These are phyloP conservation scores for Pterocarpus santalinus DNA, from an alignment of 306 rosid species.

Conservation along the genomic window DNA sequence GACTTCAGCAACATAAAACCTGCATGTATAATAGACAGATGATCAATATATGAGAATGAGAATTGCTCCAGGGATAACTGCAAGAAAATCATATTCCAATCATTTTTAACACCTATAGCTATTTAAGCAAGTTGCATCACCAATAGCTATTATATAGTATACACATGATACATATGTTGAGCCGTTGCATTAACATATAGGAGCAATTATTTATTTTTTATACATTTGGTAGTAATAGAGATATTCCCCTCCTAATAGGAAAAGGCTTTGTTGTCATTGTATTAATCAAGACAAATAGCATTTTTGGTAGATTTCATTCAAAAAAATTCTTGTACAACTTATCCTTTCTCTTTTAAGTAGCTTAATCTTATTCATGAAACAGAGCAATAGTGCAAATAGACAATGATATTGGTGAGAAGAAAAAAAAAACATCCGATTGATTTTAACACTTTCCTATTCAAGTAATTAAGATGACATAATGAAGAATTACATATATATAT, in stretches of 20 bases:
- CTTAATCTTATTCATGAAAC: slow-evolving; percentile 1
- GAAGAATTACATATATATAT: too few relatives aligned
- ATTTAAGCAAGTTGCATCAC: background rate
- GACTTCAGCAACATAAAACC: slow-evolving; percentile 90
- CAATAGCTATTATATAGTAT: background rate
- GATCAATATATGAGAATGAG: background rate
- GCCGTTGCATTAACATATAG: background rate
- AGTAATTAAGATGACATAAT: background rate
- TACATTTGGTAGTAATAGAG: background rate
- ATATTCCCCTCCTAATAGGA: background rate
- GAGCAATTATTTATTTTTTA: background rate
- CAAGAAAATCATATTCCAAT: slow-evolving; percentile 3
- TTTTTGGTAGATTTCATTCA: background rate
- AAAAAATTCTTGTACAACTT: background rate
- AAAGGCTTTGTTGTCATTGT: background rate
- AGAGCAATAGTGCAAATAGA: background rate
- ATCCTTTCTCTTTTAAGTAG: background rate
- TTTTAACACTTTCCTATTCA: background rate
- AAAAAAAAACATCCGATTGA: background rate
- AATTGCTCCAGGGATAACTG: background rate
- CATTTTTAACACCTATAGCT: background rate
- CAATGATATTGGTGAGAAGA: background rate
- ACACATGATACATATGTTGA: background rate
- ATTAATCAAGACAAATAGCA: background rate
- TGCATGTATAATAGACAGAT: slow-evolving; percentile 34